Percentiles rank a stretch among this genome's conserved stretches.
These are phyloP conservation scores for Phylloporus sp. DNA, from an alignment of 768 basidiomycete species.

Conservation along the genomic window DNA sequence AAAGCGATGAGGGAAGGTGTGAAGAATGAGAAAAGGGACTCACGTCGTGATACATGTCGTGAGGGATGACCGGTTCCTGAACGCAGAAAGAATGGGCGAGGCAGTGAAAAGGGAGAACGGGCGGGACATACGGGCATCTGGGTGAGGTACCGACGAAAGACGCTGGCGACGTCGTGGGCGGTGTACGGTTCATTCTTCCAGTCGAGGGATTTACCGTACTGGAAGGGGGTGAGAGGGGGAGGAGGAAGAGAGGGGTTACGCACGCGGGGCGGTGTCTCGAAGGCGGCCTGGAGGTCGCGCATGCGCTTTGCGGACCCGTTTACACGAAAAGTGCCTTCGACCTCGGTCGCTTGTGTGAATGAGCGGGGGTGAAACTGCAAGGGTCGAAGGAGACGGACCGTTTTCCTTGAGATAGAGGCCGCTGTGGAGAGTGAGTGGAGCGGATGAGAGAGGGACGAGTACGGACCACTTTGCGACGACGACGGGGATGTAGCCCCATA, in stretches of 20 bases:
- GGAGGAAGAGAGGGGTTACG: conserved; percentile 14
- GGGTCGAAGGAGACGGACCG: conserved; percentile 44
- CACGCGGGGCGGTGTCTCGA: conserved; percentile 86
- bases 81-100: conserved; percentile 8
- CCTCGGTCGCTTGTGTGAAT: conserved; percentile 64
- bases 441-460: not conserved
- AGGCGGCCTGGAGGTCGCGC: conserved; percentile 88
- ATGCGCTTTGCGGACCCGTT: conserved; percentile 94
- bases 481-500: conserved; percentile 94
- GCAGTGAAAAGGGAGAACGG: not conserved
- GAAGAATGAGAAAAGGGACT: conserved; percentile 30
- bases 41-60: conserved; percentile 82
- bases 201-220: conserved; percentile 93
- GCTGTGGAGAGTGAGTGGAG: conserved; percentile 36
- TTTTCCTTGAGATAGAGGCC: conserved; percentile 94
- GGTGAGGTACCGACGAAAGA: conserved; percentile 92
- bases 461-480: conserved; percentile 95
- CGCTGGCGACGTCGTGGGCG: conserved; percentile 96
- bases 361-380: not conserved
- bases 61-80: conserved; percentile 93
- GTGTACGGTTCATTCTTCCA: conserved; percentile 85
- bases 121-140: conserved; percentile 81
- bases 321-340: conserved; percentile 91
- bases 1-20: conserved; percentile 6
- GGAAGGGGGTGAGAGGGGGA: conserved; percentile 4